Evolutionary conservation across 2,329 filamentous ascomycete genomes (phyloP).

Genomic region (Penicillium olsonii): DNA sequence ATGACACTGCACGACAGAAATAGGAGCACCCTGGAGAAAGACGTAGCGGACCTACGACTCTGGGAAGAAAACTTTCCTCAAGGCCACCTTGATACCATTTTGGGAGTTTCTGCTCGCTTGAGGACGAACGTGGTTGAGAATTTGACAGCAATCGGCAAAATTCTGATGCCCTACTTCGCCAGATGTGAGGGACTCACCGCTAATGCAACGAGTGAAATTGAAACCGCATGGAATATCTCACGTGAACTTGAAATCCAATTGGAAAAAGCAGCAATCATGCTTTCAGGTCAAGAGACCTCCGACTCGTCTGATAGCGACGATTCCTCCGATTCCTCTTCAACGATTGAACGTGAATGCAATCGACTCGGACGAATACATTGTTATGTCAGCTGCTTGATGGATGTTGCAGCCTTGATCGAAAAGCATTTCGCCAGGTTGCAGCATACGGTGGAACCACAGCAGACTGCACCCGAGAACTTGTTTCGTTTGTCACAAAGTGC

Average conservation of each 20-base stretch:
- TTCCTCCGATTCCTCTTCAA: slow-evolving; percentile 4
- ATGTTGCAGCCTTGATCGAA: slow-evolving; percentile 5
- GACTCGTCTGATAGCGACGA: slow-evolving; percentile 7
- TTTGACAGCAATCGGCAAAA: slow-evolving; percentile 4
- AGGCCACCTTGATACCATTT: slow-evolving; percentile 7
- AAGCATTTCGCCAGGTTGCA: background rate
- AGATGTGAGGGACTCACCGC: background rate
- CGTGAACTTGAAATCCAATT: background rate
- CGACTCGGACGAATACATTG: slow-evolving; percentile 9
- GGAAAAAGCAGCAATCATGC: slow-evolving; percentile 3
- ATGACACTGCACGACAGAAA: background rate
- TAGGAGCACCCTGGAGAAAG: slow-evolving; percentile 4
- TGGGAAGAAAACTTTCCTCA: slow-evolving; percentile 10
- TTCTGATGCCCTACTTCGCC: background rate
- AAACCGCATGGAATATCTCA: too few species aligned
- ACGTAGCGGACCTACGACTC: slow-evolving; percentile 3
- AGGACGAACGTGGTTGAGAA: slow-evolving; percentile 5
- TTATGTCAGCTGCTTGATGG: slow-evolving; percentile 8
- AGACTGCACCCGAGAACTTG: background rate
- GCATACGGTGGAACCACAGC: background rate
- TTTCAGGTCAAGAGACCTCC: slow-evolving; percentile 4
- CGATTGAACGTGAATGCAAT: background rate
- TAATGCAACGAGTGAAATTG: too few species aligned
- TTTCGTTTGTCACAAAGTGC: slow-evolving; percentile 3
- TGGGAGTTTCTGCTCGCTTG: background rate